Evolutionary conservation across 192 early-diverging fungal species (phyloP).

Genomic region (Anaeromyces robustus): DNA sequence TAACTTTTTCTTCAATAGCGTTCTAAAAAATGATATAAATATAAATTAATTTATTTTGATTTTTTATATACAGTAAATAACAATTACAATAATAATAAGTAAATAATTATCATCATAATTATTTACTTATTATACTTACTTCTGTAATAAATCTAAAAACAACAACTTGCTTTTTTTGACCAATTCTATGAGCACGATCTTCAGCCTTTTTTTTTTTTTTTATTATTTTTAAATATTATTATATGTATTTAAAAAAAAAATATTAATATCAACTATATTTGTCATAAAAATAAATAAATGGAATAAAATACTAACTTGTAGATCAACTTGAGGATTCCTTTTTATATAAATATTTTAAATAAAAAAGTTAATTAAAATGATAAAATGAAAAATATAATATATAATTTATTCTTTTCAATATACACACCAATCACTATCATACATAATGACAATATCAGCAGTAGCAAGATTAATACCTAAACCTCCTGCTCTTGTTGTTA

Average conservation of each 20-base stretch:
- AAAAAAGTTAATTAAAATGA: not conserved
- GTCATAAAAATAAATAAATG: too few relatives aligned
- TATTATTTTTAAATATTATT: not conserved
- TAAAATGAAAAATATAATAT: not conserved
- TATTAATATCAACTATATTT: too few relatives aligned
- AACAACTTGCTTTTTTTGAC: conserved; percentile 94
- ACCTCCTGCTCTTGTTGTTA: conserved; percentile 94
- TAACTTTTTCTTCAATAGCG: conserved; percentile 91
- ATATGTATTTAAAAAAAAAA: too few relatives aligned
- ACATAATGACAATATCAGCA: conserved; percentile 91
- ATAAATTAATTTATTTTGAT: too few relatives aligned
- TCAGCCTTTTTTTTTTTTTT: conserved; percentile 28
- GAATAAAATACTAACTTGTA: conserved; percentile 30
- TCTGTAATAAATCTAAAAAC: conserved; percentile 94
- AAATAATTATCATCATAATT: too few relatives aligned
- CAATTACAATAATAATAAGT: too few relatives aligned
- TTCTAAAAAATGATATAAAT: too few relatives aligned
- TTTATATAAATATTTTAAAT: not conserved
- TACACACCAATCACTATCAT: conserved; percentile 81
- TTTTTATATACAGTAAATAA: too few relatives aligned
- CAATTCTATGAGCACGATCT: conserved; percentile 98
- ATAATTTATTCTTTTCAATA: too few relatives aligned
- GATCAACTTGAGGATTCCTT: conserved; percentile 70
- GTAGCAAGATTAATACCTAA: conserved; percentile 93
- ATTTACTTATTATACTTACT: conserved; percentile 13